These are phyloP conservation scores for Pseudohyphozyma bogoriensis DNA, from an alignment of 768 basidiomycete genomes.

Conservation along the genomic window DNA sequence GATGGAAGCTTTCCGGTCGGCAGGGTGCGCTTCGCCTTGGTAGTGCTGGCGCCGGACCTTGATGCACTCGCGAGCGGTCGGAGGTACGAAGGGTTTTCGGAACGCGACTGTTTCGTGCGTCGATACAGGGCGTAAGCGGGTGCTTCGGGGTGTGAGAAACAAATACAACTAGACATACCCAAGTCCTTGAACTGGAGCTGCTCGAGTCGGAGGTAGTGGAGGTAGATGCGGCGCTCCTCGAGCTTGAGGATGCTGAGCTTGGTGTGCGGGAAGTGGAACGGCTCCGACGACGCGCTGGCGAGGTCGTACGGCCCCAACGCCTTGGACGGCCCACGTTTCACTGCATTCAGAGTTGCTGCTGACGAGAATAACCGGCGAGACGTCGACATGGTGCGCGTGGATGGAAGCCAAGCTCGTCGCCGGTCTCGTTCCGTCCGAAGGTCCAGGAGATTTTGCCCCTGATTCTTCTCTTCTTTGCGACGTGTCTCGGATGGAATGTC, in stretches of 20 bases:
- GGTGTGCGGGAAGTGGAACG: slow-evolving; percentile 23
- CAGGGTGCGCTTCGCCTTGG: slow-evolving; percentile 65
- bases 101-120: slow-evolving; percentile 44
- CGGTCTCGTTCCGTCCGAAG: too few species aligned
- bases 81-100: slow-evolving; percentile 67
- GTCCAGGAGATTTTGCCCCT: too few species aligned
- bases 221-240: slow-evolving; percentile 58
- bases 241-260: slow-evolving; percentile 48
- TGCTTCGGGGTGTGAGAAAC: background rate
- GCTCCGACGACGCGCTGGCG: background rate
- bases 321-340: background rate
- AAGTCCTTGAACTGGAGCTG: slow-evolving; percentile 81
- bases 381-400: too few species aligned
- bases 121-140: background rate
- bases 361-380: slow-evolving; percentile 1
- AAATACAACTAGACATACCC: slow-evolving; percentile 25
- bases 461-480: too few species aligned
- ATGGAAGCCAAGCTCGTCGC: too few species aligned
- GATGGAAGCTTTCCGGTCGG: slow-evolving; percentile 43
- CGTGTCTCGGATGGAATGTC: too few species aligned
- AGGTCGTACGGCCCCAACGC: slow-evolving; percentile 18
- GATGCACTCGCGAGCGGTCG: slow-evolving; percentile 49
- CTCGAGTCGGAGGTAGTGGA: slow-evolving; percentile 72
- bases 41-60: slow-evolving; percentile 67
- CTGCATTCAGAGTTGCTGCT: background rate